phyloP scores from a whole-genome alignment of 495 filamentous ascomycete species.

The Penicillium ochrochloron region DNA sequence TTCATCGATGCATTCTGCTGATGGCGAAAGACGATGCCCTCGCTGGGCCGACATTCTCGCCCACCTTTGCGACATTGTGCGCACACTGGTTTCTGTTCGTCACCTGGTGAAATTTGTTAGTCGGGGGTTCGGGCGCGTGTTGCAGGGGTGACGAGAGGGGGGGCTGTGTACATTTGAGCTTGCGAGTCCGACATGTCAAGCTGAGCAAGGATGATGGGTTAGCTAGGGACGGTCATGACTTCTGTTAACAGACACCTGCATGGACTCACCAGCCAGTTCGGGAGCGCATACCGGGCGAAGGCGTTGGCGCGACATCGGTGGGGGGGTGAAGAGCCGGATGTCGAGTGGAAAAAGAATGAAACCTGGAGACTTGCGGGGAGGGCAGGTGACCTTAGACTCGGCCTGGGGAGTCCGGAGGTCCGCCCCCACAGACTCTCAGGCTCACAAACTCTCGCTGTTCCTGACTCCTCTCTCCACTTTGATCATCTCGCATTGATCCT shows the following conservation, averaged over 20 bases:
- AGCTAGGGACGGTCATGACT: not conserved
- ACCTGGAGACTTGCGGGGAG: conserved; percentile 37
- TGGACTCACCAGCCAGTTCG: conserved; percentile 55
- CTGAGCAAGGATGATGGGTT: conserved; percentile 32
- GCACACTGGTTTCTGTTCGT: conserved; percentile 62
- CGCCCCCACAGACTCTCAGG: not conserved
- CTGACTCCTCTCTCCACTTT: conserved; percentile 4
- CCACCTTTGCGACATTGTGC: conserved; percentile 64
- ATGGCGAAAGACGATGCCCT: conserved; percentile 69
- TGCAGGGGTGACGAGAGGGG: conserved; percentile 7
- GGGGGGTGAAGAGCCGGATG: conserved; percentile 15
- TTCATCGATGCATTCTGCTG: conserved; percentile 79
- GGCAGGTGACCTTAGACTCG: conserved; percentile 30
- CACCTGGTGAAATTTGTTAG: conserved; percentile 38
- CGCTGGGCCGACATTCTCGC: conserved; percentile 64
- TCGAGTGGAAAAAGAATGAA: conserved; percentile 19
- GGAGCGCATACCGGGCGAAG: conserved; percentile 54
- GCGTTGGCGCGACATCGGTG: conserved; percentile 40
- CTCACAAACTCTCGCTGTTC: not conserved
- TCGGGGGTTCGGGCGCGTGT: conserved; percentile 4
- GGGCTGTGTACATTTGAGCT: conserved; percentile 59
- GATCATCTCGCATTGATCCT: not conserved
- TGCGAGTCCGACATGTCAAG: conserved; percentile 65
- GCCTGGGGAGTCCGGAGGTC: not conserved
- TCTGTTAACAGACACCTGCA: conserved; percentile 12